phyloP scores from a whole-genome alignment of 176 grass and related monocot species.

The Avena insularis region DNA sequence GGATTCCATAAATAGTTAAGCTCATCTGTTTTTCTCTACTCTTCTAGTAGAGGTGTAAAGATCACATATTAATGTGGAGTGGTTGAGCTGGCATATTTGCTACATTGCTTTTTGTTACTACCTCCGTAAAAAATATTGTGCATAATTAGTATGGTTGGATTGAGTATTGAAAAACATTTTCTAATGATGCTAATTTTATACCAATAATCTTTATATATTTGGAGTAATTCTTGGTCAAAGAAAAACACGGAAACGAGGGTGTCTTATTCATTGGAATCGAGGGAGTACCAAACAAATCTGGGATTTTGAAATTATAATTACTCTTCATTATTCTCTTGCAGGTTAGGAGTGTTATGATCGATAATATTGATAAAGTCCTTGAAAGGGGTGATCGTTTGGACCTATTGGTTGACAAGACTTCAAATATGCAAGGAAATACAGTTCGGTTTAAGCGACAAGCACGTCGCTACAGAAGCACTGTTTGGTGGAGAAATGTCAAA shows the following conservation, averaged over 20 bases:
- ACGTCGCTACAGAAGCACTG: slow-evolving; percentile 80
- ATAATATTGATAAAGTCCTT: slow-evolving; percentile 98
- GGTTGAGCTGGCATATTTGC: neutral
- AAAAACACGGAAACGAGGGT: no score
- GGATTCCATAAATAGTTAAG: neutral
- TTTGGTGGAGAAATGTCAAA: slow-evolving; percentile 94
- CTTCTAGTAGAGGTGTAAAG: no score
- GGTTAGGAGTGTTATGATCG: slow-evolving; percentile 99
- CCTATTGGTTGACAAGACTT: slow-evolving; percentile 90
- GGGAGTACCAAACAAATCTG: neutral
- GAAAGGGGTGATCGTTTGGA: slow-evolving; percentile 96
- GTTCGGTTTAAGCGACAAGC: slow-evolving; percentile 91
- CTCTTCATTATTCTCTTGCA: slow-evolving; percentile 42
- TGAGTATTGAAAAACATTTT: no score
- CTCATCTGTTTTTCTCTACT: no score
- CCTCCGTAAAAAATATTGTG: no score
- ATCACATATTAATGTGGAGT: neutral
- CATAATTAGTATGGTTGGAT: no score
- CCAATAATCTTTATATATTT: no score
- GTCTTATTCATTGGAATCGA: no score
- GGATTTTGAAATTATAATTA: slow-evolving; percentile 11
- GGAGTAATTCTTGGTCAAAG: no score
- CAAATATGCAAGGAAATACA: slow-evolving; percentile 94
- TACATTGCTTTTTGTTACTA: neutral
- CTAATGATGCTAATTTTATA: no score